Base-by-base conservation (phyloP, 1,139 yeast species). In the Saccharomyces hybrid region DNA sequence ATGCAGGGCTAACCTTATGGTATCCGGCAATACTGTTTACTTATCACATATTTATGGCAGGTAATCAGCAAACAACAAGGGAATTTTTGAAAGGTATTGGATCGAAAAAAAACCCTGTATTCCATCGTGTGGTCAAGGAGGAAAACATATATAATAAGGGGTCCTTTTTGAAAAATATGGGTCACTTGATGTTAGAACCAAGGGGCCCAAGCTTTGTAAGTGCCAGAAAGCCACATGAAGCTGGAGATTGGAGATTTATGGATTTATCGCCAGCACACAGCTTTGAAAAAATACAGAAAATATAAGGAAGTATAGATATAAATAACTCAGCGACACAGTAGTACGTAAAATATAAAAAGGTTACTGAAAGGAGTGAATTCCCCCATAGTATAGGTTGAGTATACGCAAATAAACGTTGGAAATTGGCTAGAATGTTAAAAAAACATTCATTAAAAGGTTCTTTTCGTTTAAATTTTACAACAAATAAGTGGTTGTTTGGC, bases 61-160 rank as follows among this genome's bases (percentile, higher is more conserved):
- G 79, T 0, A 75, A 79, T n/a, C 84, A 84, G 56, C 75, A 85
- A 60, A 83, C 91, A 16, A 86, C 95, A 4, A 73, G 90, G 59
- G 93, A 86, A 60, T 85, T 78, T 61, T 70, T 86, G 52, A 77
- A 75, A 52, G 53, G 60, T 1, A 53, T 67, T 60, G 75, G 66
- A 67, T 71, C 52, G 55, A 72, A 62, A 64, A 38, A 38, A 38
- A 61, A 61, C 50, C 67, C 65, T 5, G 61, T 67, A 4, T 58
- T 65, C 53, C 62, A 68, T 59, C 53, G 67, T 54, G 52, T 65
- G 48, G 54, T 55, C 16, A 38, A 61, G 51, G 61, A 71, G 56
- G 67, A 71, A 48, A 78, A 79, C 61, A 78, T 80, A 2, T 83
- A 71, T 65, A 75, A 78, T 52, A 70, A 75, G 0, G 66, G 68